Evolutionary conservation across 2,329 filamentous ascomycete genomes (phyloP), one percentile per base, ranked within the genome.

Genomic region (Scytalidium sp.): DNA sequence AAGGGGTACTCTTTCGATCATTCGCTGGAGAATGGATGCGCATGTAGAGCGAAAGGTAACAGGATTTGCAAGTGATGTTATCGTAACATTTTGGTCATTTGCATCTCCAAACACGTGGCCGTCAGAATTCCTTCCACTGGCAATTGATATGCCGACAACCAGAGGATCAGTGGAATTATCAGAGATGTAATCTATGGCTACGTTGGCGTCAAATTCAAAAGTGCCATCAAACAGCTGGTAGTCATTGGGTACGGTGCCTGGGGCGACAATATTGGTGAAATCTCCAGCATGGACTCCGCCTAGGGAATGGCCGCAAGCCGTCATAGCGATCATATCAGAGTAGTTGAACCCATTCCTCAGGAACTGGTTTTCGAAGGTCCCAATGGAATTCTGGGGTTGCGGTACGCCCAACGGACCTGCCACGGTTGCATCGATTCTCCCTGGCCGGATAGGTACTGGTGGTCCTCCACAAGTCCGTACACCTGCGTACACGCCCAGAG

Each of bases 231-330:
- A 57, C 2, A 65, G 65, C 46, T 75, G 68, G 19, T 73, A 76
- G 47, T 79, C 69, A 8, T 68, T 60, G 5, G 56, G 50, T 10
- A 66, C 67, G 4, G 68, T 68, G 4, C 73, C 73, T 2, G 66
- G 52, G 1, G 75, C 68, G 2, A 81, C 75, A 40, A 84, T 75
- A 8, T 74, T 67, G 0, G 78, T 75, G 52, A 81, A 81, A 54
- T 81, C 71, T 9, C 61, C 60, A 21, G 69, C 67, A 63, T 85
- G 81, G 7, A 84, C 81, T 15, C 80, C 78, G 19, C 82, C 82
- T 19, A 85, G 62, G 0, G 78, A 79, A 60, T 85, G 82, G 2
- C 82, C 82, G 59, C 82, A 85, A 9, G 80, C 81, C 2, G 74
- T 75, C 20, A 81, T 68, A 58, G 79, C 74, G 40, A 85, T 82